Base-by-base conservation (phyloP, 306 rosid genomes). In the Cucumis sativus region DNA sequence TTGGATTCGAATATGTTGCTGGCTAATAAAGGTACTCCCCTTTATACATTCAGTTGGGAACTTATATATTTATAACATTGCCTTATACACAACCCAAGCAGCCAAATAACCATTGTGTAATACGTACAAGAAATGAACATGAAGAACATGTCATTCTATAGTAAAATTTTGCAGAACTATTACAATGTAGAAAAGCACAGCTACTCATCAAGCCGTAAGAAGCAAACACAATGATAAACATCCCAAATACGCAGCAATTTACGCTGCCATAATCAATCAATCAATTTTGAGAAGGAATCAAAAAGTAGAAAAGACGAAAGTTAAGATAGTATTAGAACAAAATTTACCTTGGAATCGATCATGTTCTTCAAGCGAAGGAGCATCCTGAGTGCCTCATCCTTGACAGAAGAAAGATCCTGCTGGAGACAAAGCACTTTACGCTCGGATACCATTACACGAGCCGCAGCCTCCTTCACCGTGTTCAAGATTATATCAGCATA, bases 401-500 rank as follows among this genome's bases (percentile, higher is more conserved):
- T 90, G 8, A 87, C 52, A 1, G 84, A 65, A 57, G 25, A 71
- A 33, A 92, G 92, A 77, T 92, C 90, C 55, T 60, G 84, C 76
- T 79, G 88, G 68, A 78, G 87, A 54, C 80, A 71, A 59, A 83
- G 72, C 55, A 89, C 86, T 61, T 84, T 89, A 33, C 80, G 30
- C 80, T 92, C 92, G 35, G 97, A 85, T 40, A 72, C 87, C 96
- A 92, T 81, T 74, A 90, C 82, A 64, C 96, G 73, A 35, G 84
- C 84, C 23, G 97, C 97, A 49, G 96, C 91, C 81, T 92, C 97
- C 75, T 90, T 90, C 68, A 86, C 91, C 39, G 96, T 87, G 84
- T 92, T 92, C 76, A 92, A 83, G 73, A 90, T 90, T 52, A 90
- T 86, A 0, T 87, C 93, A 47, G 97, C 97, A 49, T 86, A 92